Conservation (phyloP, 108 stramenopile genomes). For the Cylindrotheca closterium region DNA sequence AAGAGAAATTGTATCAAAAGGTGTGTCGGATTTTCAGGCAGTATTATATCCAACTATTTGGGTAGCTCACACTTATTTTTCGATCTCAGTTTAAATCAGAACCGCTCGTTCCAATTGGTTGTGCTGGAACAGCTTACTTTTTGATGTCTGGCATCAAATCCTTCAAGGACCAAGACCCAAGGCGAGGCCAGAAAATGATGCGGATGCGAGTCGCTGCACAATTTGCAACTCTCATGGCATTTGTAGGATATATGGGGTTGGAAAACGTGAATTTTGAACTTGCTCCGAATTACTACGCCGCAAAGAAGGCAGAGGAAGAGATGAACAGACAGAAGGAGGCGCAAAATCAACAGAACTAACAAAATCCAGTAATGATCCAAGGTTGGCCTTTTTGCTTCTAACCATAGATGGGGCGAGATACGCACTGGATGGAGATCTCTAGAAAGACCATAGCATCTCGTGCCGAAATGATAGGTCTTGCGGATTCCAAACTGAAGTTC, state of each 20-base stretch:
- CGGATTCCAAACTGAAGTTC: too few relatives aligned
- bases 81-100: slow-evolving; percentile 62
- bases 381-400: too few relatives aligned
- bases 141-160: slow-evolving; percentile 74
- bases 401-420: too few relatives aligned
- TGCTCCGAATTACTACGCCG: slow-evolving; percentile 30
- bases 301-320: slow-evolving; percentile 5
- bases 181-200: slow-evolving; percentile 83
- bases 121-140: slow-evolving; percentile 79
- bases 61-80: neutral
- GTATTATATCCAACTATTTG: neutral
- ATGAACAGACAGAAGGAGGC: slow-evolving; percentile 1
- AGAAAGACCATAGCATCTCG: too few relatives aligned
- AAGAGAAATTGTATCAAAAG: slow-evolving; percentile 78
- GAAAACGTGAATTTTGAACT: slow-evolving; percentile 67
- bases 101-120: slow-evolving; percentile 86
- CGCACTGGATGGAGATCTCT: too few relatives aligned
- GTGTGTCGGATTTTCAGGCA: slow-evolving; percentile 30
- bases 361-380: too few relatives aligned
- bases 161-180: slow-evolving; percentile 76
- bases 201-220: slow-evolving; percentile 79
- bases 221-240: slow-evolving; percentile 75
- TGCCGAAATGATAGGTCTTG: too few relatives aligned
- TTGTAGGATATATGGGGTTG: slow-evolving; percentile 77
- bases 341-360: too few relatives aligned